Conservation (phyloP, 148 eudicot genomes). For the Diospyros lotus region DNA sequence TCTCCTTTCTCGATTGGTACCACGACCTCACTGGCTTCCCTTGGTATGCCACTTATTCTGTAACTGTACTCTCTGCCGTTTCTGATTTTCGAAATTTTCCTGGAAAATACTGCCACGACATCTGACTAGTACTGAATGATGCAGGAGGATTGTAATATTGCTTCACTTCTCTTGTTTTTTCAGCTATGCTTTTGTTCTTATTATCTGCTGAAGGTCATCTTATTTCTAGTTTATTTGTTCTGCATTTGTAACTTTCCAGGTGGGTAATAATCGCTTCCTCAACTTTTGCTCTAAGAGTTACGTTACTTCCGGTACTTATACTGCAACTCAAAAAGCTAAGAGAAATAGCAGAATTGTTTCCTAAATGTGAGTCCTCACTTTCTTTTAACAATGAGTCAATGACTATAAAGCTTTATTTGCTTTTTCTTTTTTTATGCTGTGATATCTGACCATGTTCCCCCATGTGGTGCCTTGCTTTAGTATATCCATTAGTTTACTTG, state of each 20-base stretch:
- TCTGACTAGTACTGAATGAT: background rate
- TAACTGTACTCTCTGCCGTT: background rate
- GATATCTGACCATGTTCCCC: too few species aligned
- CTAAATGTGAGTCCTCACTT: constrained; percentile 58
- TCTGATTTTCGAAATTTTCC: background rate
- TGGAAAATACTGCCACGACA: background rate
- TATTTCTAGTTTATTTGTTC: background rate
- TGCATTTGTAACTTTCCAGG: constrained; percentile 33
- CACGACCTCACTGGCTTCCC: constrained; percentile 66
- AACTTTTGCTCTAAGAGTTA: constrained; percentile 61
- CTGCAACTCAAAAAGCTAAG: constrained; percentile 63
- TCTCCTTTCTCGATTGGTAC: constrained; percentile 50
- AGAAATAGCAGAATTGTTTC: constrained; percentile 48
- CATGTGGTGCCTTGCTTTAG: too few species aligned
- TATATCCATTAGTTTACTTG: too few species aligned
- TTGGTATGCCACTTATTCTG: constrained; percentile 38
- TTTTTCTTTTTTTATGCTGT: background rate
- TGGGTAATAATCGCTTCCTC: constrained; percentile 70
- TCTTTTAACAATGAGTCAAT: background rate
- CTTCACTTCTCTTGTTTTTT: background rate
- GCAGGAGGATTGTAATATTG: background rate
- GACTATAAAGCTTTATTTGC: background rate
- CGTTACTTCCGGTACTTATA: constrained; percentile 55
- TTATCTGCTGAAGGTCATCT: background rate
- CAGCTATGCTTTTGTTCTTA: background rate